A percentile compares a stretch with the other conserved stretches of the same genome.
Evolutionary conservation across 2,329 filamentous ascomycete genomes (phyloP).

Genomic region (Fusarium sp.): DNA sequence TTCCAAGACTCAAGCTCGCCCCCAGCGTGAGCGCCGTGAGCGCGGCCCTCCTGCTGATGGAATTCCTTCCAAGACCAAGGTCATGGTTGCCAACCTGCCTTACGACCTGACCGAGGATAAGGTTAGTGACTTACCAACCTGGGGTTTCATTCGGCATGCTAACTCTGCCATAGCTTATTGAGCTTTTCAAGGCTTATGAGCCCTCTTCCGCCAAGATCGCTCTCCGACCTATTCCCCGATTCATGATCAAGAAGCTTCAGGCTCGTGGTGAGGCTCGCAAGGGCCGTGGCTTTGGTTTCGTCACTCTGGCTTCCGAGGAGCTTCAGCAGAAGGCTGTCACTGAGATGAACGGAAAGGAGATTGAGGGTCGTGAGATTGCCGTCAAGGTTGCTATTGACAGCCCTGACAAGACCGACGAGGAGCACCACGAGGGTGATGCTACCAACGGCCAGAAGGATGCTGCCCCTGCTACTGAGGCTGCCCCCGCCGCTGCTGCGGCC

Average conservation of each 20-base stretch:
- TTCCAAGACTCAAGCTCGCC: constrained; percentile 68
- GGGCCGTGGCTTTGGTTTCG: constrained; percentile 98
- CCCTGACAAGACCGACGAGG: constrained; percentile 95
- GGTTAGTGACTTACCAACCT: constrained; percentile 67
- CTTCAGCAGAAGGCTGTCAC: constrained; percentile 95
- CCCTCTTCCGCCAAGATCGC: constrained; percentile 98
- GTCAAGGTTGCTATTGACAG: constrained; percentile 99
- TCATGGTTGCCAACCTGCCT: constrained; percentile 99
- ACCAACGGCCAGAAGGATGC: constrained; percentile 60
- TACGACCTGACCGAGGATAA: constrained; percentile 98
- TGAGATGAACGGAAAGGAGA: constrained; percentile 99
- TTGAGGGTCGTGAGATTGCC: constrained; percentile 98
- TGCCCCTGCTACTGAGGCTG: constrained; percentile 49
- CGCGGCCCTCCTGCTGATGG: constrained; percentile 97
- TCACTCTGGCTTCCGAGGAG: constrained; percentile 95
- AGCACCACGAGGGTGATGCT: constrained; percentile 67
- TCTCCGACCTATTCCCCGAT: constrained; percentile 96
- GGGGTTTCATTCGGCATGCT: constrained; percentile 27
- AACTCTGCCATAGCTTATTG: constrained; percentile 80
- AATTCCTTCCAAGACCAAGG: constrained; percentile 99
- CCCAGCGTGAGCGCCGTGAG: constrained; percentile 77
- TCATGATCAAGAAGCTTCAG: constrained; percentile 99
- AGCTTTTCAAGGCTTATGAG: constrained; percentile 94
- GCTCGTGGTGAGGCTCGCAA: constrained; percentile 98
- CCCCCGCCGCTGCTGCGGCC: constrained; percentile 45